Percentiles rank a stretch among this genome's conserved stretches.
Conservation (phyloP, 768 basidiomycete species). For the Lactarius psammicola region DNA sequence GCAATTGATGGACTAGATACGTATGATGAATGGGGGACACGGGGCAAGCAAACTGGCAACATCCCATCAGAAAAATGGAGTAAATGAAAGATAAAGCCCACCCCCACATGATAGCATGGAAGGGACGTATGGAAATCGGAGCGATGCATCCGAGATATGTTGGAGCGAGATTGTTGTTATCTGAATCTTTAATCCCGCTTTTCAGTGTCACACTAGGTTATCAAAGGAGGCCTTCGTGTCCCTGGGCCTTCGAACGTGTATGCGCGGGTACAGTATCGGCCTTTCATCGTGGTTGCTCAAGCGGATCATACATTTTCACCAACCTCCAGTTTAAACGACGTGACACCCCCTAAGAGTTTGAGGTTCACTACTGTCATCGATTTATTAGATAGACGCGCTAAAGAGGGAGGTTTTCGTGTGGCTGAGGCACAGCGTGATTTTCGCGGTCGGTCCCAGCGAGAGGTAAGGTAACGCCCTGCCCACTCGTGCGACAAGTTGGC, state of each 20-base stretch:
- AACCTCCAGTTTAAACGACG: neutral
- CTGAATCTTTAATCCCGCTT: neutral
- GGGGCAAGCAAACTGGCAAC: neutral
- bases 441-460: neutral
- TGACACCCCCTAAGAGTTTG: neutral
- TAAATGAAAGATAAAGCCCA: neutral
- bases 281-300: neutral
- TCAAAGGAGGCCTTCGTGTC: neutral
- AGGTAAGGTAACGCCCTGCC: neutral
- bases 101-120: conserved; percentile 7
- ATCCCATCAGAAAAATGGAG: conserved; percentile 9
- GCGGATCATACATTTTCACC: neutral
- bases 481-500: neutral
- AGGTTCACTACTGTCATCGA: neutral
- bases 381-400: neutral
- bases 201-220: neutral
- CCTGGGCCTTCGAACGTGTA: neutral
- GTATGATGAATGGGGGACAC: conserved; percentile 14
- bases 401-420: neutral
- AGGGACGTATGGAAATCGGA: conserved; percentile 9
- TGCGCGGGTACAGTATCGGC: neutral
- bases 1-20: conserved; percentile 6
- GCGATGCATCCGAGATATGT: neutral
- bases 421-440: neutral
- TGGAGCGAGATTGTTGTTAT: conserved; percentile 2